Base-by-base conservation (phyloP, 345 rosid species). In the Populus euphratica region DNA sequence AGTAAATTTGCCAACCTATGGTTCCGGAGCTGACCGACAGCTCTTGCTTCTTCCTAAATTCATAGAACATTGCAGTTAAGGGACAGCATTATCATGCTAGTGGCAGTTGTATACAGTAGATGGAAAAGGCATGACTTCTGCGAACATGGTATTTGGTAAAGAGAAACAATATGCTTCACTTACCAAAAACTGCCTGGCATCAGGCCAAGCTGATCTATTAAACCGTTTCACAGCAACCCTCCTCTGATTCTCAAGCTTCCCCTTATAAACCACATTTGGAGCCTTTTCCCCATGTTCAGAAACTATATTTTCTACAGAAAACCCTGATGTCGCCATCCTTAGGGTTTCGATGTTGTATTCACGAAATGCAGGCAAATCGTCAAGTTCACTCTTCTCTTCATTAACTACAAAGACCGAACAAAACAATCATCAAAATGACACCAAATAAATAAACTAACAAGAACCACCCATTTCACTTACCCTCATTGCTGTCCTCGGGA, bases 251-350 rank as follows among this genome's bases (percentile, higher is more conserved):
- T 86, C 85, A 68, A 86, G 77, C 83, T 76, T 86, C 64, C 88
- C 88, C 80, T 75, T 83, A 74, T 85, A 85, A 61, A 85, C 88
- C 74, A 85, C 84, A 78, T 85, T 85, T 2, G 86, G 88, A 50
- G 88, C 88, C 74, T 83, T 85, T 49, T 85, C 88, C 43, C 88
- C 88, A 41, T 85, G 88, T 80, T 85, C 88, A 75, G 88, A 85
- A 75, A 85, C 88, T 76, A 85, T 83, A 80, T 85, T 85, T 68
- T 83, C 88, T 50, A 67, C 79, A 44, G 88, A 74, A 79, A 86
- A 86, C 43, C 88, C 86, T 56, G 88, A 81, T 31, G 88, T 86
- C 2, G 88, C 86, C 86, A 80, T 79, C 82, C 78, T 86, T 62
- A 86, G 84, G 56, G 81, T 80, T 31, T 83, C 86, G 27, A 80